Base-by-base conservation (phyloP, 768 basidiomycete genomes). In the Termitomyces heimii region DNA sequence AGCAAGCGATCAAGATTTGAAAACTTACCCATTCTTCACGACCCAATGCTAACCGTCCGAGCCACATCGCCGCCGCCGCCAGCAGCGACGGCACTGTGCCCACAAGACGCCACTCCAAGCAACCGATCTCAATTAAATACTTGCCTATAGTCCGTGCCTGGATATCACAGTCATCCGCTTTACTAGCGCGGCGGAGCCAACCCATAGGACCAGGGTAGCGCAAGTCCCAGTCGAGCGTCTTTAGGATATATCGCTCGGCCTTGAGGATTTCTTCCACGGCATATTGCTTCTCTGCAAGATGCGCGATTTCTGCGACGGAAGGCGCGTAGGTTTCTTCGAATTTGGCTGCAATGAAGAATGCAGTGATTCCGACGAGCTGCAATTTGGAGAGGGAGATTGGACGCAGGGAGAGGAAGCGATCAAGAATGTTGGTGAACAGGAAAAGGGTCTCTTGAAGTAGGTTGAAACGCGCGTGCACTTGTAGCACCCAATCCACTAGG, bases 271-370 rank as follows among this genome's bases (percentile, higher is more conserved):
- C 93, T 0, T 85, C 80, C 62, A 86, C 82, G 14, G 79, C 80
- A 71, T 86, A 94, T 13, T 86, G 83, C 5, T 84, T 82, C 57
- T 95, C 92, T 37, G 90, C 82, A 64, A 92, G 86, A 67, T 81
- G 80, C 20, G 89, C 80, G 66, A 96, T 88, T 72, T 94, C 90
- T 29, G 75, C 73, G 28, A 93, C 86, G 24, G 89, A 86, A 0
- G 95, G 95, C 10, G 92, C 85, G 60, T 92, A 83, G 42, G 93
- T 93, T 70, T 97, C 94, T 70, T 98, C 95, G 60, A 88, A 92
- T 71, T 98, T 98, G 37, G 92, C 83, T 0, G 95, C 84, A 62
- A 97, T 77, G 73, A 96, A 90, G 63, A 98, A 82, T 58, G 88
- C 86, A 3, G 92, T 86, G 52, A 94, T 79, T 56, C 95, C 95